A percentile compares a stretch with the other conserved stretches of the same genome.
Evolutionary conservation across 495 filamentous ascomycete genomes (phyloP).

Genomic region (Xylaria telfairii): DNA sequence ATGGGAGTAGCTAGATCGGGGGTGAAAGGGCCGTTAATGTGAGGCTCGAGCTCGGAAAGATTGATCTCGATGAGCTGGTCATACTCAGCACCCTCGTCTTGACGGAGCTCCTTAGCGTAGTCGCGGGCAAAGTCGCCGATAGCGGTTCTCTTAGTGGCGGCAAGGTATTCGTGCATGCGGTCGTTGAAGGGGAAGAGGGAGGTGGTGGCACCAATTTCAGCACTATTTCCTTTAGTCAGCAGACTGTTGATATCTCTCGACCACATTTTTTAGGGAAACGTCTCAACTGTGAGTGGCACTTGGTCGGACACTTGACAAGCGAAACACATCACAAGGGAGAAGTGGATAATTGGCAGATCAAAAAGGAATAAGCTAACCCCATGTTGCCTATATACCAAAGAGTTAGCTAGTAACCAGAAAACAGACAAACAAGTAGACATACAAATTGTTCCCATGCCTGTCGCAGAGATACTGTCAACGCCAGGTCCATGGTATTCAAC

Average conservation of each 20-base stretch:
- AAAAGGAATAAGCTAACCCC: constrained; percentile 49
- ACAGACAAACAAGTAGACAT: background rate
- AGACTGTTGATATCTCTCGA: background rate
- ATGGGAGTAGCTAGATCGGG: constrained; percentile 98
- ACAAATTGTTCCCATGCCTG: constrained; percentile 72
- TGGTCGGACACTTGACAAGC: background rate
- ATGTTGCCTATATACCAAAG: constrained; percentile 59
- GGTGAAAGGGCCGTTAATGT: constrained; percentile 99
- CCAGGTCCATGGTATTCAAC: constrained; percentile 95
- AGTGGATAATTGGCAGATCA: background rate
- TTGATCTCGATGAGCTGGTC: constrained; percentile 97
- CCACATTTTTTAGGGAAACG: background rate
- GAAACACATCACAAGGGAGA: background rate
- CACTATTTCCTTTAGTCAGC: constrained; percentile 43
- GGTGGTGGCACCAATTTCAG: constrained; percentile 95
- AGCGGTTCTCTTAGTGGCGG: constrained; percentile 85
- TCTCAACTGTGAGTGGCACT: background rate
- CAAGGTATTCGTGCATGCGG: constrained; percentile 94
- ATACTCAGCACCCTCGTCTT: constrained; percentile 94
- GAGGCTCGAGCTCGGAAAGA: constrained; percentile 91
- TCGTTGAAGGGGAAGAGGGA: constrained; percentile 99
- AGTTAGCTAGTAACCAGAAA: background rate
- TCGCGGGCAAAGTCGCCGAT: constrained; percentile 88
- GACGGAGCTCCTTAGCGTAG: constrained; percentile 85
- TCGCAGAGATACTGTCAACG: constrained; percentile 68